Evolutionary conservation across 139 green algal species (phyloP).

Genomic region (Ulvella scutata): DNA sequence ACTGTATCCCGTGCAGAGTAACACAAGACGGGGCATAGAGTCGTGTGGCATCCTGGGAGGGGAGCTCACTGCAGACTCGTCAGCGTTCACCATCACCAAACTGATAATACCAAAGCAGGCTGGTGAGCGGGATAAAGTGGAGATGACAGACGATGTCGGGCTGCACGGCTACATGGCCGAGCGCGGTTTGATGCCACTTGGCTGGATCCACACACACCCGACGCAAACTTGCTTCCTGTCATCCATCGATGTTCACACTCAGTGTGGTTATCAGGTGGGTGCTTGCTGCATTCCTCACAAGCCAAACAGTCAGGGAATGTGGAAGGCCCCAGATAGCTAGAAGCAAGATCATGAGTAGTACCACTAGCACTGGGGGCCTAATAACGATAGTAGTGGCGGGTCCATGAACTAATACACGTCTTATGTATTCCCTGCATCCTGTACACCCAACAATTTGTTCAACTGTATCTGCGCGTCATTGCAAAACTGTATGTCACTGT

Average conservation of each 20-base stretch:
- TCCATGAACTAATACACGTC: no score
- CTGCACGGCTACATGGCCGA: no score
- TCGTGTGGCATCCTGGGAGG: conserved; percentile 77
- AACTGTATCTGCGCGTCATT: not conserved
- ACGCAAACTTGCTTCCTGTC: conserved; percentile 93
- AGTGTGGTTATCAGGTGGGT: conserved; percentile 54
- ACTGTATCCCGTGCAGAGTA: conserved; percentile 32
- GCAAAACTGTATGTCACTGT: not conserved
- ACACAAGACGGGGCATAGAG: conserved; percentile 63
- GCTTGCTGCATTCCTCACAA: not conserved
- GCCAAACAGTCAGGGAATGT: no score
- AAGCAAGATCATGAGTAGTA: no score
- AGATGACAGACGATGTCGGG: conserved; percentile 22
- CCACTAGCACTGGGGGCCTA: no score
- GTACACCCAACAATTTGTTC: not conserved
- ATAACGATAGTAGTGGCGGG: no score
- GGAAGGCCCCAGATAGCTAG: no score
- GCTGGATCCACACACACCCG: conserved; percentile 97
- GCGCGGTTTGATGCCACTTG: conserved; percentile 55
- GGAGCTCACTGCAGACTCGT: conserved; percentile 37
- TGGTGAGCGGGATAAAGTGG: conserved; percentile 7
- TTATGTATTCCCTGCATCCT: no score
- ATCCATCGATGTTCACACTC: conserved; percentile 87
- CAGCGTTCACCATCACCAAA: conserved; percentile 64
- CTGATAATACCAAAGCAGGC: conserved; percentile 27